These are phyloP conservation scores for Umbelopsis sp. DNA, from an alignment of 371 early-diverging fungal genomes.

Conservation along the genomic window DNA sequence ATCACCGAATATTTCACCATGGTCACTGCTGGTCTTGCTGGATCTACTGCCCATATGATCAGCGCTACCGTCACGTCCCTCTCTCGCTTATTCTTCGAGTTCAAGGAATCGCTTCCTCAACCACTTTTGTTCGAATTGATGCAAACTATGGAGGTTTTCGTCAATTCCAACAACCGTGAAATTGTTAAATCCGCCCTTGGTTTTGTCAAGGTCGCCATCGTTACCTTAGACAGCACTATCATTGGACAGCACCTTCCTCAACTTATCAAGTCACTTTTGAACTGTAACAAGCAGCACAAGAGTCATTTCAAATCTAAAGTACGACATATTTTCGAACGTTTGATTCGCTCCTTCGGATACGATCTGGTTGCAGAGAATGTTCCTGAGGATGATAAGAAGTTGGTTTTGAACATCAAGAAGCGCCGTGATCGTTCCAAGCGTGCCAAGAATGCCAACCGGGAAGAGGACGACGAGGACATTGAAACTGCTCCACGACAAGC, in stretches of 20 bases:
- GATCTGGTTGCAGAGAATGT: slow-evolving; percentile 79
- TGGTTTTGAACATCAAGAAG: slow-evolving; percentile 92
- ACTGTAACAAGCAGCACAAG: slow-evolving; percentile 86
- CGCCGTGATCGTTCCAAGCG: slow-evolving; percentile 87
- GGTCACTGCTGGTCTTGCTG: slow-evolving; percentile 94
- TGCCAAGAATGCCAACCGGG: slow-evolving; percentile 55
- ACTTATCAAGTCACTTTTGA: slow-evolving; percentile 70
- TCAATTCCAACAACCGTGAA: slow-evolving; percentile 84
- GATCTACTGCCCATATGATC: slow-evolving; percentile 90
- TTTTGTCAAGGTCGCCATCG: slow-evolving; percentile 90
- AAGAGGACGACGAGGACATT: slow-evolving; percentile 52
- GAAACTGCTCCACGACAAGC: slow-evolving; percentile 43
- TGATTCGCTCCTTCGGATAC: slow-evolving; percentile 83
- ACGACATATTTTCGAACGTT: slow-evolving; percentile 91
- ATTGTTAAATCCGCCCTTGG: slow-evolving; percentile 90
- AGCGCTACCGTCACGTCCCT: slow-evolving; percentile 87
- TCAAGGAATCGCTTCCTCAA: slow-evolving; percentile 56
- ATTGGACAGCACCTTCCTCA: slow-evolving; percentile 69
- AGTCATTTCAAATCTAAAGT: slow-evolving; percentile 89
- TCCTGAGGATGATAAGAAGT: slow-evolving; percentile 88
- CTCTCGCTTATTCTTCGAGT: slow-evolving; percentile 89
- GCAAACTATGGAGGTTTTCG: slow-evolving; percentile 74
- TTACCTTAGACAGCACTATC: slow-evolving; percentile 72
- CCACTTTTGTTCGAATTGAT: slow-evolving; percentile 51
- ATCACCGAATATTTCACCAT: slow-evolving; percentile 78